Evolutionary conservation across 108 stramenopile genomes (phyloP).

Genomic region (Cyclotella cryptica): DNA sequence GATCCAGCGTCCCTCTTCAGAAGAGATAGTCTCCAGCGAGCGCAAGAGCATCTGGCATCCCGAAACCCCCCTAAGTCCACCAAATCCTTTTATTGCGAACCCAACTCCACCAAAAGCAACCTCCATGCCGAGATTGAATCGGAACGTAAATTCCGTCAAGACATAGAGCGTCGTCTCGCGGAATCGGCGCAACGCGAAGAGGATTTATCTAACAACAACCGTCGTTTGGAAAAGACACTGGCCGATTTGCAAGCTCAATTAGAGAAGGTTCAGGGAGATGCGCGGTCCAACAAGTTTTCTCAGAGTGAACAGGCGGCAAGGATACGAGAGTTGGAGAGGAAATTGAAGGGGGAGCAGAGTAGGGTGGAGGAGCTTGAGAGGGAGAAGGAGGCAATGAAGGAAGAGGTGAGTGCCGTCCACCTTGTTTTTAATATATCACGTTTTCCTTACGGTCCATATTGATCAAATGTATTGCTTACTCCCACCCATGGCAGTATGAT

Average conservation of each 20-base stretch:
- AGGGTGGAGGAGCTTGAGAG: slow-evolving; percentile 38
- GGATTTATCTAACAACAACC: slow-evolving; percentile 37
- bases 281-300: slow-evolving; percentile 38
- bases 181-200: slow-evolving; percentile 41
- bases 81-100: slow-evolving; percentile 19
- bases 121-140: slow-evolving; percentile 35
- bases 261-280: slow-evolving; percentile 37
- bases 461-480: neutral
- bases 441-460: neutral
- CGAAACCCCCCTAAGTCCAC: neutral
- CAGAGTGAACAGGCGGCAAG: slow-evolving; percentile 38
- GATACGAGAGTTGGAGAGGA: slow-evolving; percentile 43
- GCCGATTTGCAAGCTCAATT: slow-evolving; percentile 31
- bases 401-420: slow-evolving; percentile 12
- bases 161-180: slow-evolving; percentile 36
- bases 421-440: neutral
- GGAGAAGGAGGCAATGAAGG: slow-evolving; percentile 48
- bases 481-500: slow-evolving; percentile 28
- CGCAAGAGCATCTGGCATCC: slow-evolving; percentile 23
- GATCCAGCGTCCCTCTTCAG: neutral
- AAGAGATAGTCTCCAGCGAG: slow-evolving; percentile 32
- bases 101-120: slow-evolving; percentile 22
- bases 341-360: slow-evolving; percentile 41
- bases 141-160: slow-evolving; percentile 30
- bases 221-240: slow-evolving; percentile 29